Base-by-base conservation (phyloP, 768 basidiomycete species). In the Lactifluus rugatus region DNA sequence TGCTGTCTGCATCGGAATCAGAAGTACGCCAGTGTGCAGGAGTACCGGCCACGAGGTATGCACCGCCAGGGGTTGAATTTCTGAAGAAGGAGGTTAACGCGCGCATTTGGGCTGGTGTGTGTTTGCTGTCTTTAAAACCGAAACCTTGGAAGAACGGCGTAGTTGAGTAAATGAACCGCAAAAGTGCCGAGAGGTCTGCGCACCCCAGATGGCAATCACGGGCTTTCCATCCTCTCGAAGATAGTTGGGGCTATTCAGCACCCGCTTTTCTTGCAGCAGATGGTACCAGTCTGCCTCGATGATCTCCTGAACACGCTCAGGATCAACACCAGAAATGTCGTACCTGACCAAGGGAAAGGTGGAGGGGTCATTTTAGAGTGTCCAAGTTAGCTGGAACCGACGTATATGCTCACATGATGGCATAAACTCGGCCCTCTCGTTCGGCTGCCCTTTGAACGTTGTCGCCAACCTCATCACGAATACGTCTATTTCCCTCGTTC, bases 21-120 rank as follows among this genome's bases (percentile, higher is more conserved):
- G 82, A 78, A 0, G 84, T 83, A 23, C 89, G 81, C 90, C 90
- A 92, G 63, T 85, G 79, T 0, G 85, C 77, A 28, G 89, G 84
- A 11, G 76, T 71, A 11, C 87, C 89, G 2, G 77, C 88, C 61
- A 88, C 73, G 60, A 92, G 76, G 67, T 89, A 90, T 4, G 77
- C 83, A 1, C 89, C 89, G 13, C 84, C 84, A 0, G 86, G 85
- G 3, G 82, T 84, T 47, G 74, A 70, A n/a, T 72, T 73, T 37
- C 83, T 76, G 62, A 90, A 77, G 66, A 81, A 83, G 10, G 71
- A 67, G 1, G 80, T 73, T 53, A 90, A 77, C 0, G 76, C 66
- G 53, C 78, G 73, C 0, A 89, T 75, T 49, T 81, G 74, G 6
- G 73, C 75, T 9, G 87, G 85, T 6, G 83, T 78, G 65, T 89